Evolutionary conservation across 768 basidiomycete genomes (phyloP), one percentile per base, ranked within the genome.

Genomic region (Suillus paluster): DNA sequence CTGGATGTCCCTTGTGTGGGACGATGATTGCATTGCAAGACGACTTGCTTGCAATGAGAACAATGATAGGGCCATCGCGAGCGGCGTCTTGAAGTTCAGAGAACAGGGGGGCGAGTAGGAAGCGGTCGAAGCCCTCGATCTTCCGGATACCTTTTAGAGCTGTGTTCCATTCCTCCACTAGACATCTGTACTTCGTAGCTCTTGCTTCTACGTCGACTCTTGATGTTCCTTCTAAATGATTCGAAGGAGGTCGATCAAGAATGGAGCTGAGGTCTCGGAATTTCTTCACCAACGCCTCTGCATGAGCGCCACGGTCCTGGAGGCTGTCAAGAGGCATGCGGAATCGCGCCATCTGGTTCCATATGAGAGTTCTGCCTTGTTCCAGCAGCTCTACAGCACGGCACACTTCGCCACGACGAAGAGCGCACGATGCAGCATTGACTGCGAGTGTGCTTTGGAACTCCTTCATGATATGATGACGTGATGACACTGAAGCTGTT

Each of bases 281-380:
- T 38, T 25, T 34, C 15, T 52, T 44, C 3, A 62, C 65, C 49
- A 64, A 27, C 1, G 8, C 42, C 27, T 48, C n/a, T 7, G n/a
- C 58, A 21, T 59, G 12, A 1, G 12, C 17, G 25, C 64, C 59
- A 19, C 34, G 21, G 3, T n/a, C 30, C 11, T 57, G 56, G n/a
- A 57, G 55, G n/a, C n/a, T n/a, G n/a, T n/a, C n/a, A n/a, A n/a
- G n/a, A n/a, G n/a, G n/a, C n/a, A n/a, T n/a, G n/a, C n/a, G n/a
- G n/a, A n/a, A n/a, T n/a, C n/a, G n/a, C n/a, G n/a, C n/a, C n/a
- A n/a, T n/a, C n/a, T n/a, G n/a, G 36, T 57, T 63, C 74, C 76
- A 76, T 6, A 71, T 60, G 23, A 74, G 60, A 30, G 67, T 69
- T 2, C 73, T 68, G 11, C 74, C 72, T 61, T 71, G 67, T 44